Evolutionary conservation across 2,329 filamentous ascomycete genomes (phyloP), one percentile per base, ranked within the genome.

Genomic region (Microdochium paspali): DNA sequence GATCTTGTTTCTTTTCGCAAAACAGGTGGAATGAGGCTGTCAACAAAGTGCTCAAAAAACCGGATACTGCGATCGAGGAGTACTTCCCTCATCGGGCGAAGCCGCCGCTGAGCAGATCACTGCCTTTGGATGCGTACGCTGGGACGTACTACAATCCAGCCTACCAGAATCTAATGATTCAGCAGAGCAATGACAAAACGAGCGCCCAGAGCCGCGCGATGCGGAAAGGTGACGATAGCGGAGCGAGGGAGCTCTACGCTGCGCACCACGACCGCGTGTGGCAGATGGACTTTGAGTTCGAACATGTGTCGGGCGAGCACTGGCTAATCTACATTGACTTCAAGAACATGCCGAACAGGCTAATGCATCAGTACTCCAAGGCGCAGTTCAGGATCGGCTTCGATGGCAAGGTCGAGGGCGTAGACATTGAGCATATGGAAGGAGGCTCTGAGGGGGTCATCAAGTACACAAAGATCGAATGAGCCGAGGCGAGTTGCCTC

Each of bases 121-220:
- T 69, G 15, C 62, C 67, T 0, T 53, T 73, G 3, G 49, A 54
- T 15, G 54, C 56, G 30, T 67, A 68, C 50, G 53, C 56, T 2
- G 73, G 73, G 3, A 68, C 61, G 2, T 77, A 75, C 52, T 66
- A 58, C 50, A 63, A 75, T 46, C 62, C 65, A 2, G 70, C 63
- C 3, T 74, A 74, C 56, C 64, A 63, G 24, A 63, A 61, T 51
- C 45, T 66, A 46, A 63, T 58, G 2, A 43, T 66, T n/a, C n/a
- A n/a, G n/a, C n/a, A n/a, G 9, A 21, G 7, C 35, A 40, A 18
- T n/a, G 23, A 40, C 18, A n/a, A n/a, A 45, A 56, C 44, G 42
- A 56, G 5, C 47, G 46, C 13, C 45, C 42, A 2, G 31, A 28
- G 5, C 23, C 10, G 18, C 15, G 40, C 15, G 15, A 39, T 44